These are phyloP conservation scores for Chaetomiaceae sp. DNA, from an alignment of 2,329 filamentous ascomycete species.

Conservation along the genomic window DNA sequence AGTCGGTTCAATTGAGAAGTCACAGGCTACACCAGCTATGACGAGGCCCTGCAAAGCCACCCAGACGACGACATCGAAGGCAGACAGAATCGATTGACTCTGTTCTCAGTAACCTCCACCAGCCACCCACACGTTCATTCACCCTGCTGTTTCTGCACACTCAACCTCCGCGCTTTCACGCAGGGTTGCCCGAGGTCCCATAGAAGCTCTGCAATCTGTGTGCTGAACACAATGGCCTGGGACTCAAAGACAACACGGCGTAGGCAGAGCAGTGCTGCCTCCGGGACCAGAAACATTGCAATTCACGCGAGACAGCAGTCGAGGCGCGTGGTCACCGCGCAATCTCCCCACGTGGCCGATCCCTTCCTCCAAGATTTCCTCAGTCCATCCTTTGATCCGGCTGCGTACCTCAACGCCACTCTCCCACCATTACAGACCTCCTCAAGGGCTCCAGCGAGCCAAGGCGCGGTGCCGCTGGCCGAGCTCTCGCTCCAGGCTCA, in stretches of 20 bases:
- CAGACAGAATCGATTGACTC: too few species aligned
- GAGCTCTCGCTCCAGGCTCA: conserved; percentile 78
- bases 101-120: too few species aligned
- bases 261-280: conserved; percentile 41
- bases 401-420: conserved; percentile 74
- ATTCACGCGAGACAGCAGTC: conserved; percentile 38
- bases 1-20: too few species aligned
- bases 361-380: conserved; percentile 70
- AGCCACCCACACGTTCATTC: too few species aligned
- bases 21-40: too few species aligned
- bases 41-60: too few species aligned
- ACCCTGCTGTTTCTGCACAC: too few species aligned
- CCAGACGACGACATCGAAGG: too few species aligned
- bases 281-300: conserved; percentile 32
- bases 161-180: too few species aligned
- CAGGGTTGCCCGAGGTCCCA: too few species aligned
- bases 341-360: conserved; percentile 62
- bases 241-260: conserved; percentile 36
- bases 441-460: conserved; percentile 24
- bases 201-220: too few species aligned
- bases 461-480: conserved; percentile 53
- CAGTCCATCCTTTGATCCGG: conserved; percentile 70
- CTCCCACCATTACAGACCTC: conserved; percentile 60
- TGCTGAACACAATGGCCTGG: conserved; percentile 31
- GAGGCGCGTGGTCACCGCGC: conserved; percentile 34